Evolutionary conservation across 768 basidiomycete species (phyloP).

Genomic region (Glaciozyma martinii): DNA sequence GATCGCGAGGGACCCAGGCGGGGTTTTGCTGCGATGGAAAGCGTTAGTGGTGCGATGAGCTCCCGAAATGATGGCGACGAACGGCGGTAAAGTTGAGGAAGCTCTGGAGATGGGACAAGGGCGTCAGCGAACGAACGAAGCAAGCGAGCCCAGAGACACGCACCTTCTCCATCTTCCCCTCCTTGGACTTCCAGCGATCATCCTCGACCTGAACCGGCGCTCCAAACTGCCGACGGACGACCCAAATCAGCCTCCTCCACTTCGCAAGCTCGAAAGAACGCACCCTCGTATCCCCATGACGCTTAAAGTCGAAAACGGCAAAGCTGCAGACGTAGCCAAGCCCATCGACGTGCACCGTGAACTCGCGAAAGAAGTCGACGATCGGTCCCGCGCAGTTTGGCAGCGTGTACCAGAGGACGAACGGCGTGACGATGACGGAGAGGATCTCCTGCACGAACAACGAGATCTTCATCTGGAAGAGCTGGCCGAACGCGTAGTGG

Average conservation of each 20-base stretch:
- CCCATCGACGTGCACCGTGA: slow-evolving; percentile 91
- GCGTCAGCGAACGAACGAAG: too few relatives aligned
- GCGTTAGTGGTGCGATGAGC: not conserved
- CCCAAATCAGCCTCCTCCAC: not conserved
- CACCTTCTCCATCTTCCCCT: slow-evolving; percentile 94
- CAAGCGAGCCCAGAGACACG: too few relatives aligned
- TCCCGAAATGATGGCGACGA: not conserved
- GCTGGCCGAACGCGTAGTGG: slow-evolving; percentile 78
- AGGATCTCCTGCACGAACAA: slow-evolving; percentile 80
- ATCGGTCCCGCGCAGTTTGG: slow-evolving; percentile 81
- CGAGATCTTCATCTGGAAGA: slow-evolving; percentile 86
- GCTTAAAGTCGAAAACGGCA: slow-evolving; percentile 94
- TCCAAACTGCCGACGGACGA: slow-evolving; percentile 54
- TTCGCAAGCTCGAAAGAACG: slow-evolving; percentile 20
- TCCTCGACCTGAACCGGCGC: slow-evolving; percentile 51
- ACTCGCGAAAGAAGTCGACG: slow-evolving; percentile 97
- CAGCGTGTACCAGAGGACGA: slow-evolving; percentile 85
- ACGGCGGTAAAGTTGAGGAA: slow-evolving; percentile 81
- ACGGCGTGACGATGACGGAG: slow-evolving; percentile 86
- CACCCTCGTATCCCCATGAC: slow-evolving; percentile 85
- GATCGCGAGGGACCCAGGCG: slow-evolving; percentile 88
- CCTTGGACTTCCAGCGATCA: slow-evolving; percentile 59
- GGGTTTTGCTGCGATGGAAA: slow-evolving; percentile 42
- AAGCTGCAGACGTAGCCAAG: slow-evolving; percentile 96
- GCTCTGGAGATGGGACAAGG: slow-evolving; percentile 41